These are phyloP conservation scores for Fulvia fulva DNA, from an alignment of 2,329 filamentous ascomycete species.

Conservation along the genomic window DNA sequence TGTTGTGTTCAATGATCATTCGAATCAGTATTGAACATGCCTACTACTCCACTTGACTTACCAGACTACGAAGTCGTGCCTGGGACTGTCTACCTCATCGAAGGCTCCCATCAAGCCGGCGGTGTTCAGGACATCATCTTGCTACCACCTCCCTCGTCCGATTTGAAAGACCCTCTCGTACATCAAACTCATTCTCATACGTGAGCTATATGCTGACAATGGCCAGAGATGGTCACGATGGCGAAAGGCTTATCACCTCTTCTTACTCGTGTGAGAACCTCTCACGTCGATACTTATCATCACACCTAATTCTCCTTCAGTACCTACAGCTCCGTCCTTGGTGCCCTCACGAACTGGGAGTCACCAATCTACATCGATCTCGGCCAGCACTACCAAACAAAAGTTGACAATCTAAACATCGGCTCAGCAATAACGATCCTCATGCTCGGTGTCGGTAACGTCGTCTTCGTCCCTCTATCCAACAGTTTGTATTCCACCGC, in stretches of 20 bases:
- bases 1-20: too few relatives aligned
- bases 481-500: too few relatives aligned
- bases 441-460: neutral
- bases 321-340: conserved; percentile 14
- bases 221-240: neutral
- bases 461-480: neutral
- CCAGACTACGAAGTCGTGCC: neutral
- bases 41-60: neutral
- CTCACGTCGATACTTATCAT: neutral
- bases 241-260: neutral
- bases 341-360: conserved; percentile 19
- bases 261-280: neutral
- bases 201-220: neutral
- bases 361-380: conserved; percentile 18
- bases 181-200: neutral
- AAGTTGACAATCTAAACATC: conserved; percentile 11
- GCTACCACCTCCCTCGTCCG: neutral
- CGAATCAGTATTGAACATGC: neutral
- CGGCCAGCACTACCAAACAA: conserved; percentile 8
- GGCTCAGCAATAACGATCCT: neutral
- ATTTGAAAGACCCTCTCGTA: neutral
- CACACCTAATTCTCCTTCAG: neutral
- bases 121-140: neutral
- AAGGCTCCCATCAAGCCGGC: neutral
- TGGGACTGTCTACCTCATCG: neutral